Conservation (phyloP, 768 basidiomycete species). For the Filobasidium floriforme region DNA sequence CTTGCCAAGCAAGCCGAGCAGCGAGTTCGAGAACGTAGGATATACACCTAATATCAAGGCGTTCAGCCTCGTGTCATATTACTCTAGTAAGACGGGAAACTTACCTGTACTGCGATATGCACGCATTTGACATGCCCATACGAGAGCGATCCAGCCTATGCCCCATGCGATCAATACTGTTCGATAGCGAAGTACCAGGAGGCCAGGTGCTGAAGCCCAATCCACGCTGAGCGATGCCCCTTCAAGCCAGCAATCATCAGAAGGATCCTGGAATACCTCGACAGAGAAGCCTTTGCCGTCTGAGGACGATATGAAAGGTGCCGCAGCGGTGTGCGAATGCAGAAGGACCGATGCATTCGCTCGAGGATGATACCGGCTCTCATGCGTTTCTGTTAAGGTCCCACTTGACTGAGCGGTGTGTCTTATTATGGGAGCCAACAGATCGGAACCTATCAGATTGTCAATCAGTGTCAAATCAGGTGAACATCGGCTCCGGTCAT, state of each 20-base stretch:
- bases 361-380: slow-evolving; percentile 48
- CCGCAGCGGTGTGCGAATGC: slow-evolving; percentile 30
- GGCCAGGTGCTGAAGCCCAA: slow-evolving; percentile 62
- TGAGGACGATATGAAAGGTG: slow-evolving; percentile 32
- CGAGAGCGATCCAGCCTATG: slow-evolving; percentile 58
- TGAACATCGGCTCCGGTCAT: neutral
- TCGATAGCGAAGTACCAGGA: slow-evolving; percentile 66
- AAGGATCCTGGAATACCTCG: slow-evolving; percentile 30
- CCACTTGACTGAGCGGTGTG: slow-evolving; percentile 5
- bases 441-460: slow-evolving; percentile 3
- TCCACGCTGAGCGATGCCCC: slow-evolving; percentile 58
- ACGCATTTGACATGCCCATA: slow-evolving; percentile 44
- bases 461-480: neutral
- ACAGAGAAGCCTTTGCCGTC: slow-evolving; percentile 23
- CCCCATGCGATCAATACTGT: slow-evolving; percentile 66
- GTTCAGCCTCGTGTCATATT: neutral
- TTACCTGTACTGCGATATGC: slow-evolving; percentile 26
- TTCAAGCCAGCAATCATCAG: slow-evolving; percentile 51
- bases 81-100: neutral
- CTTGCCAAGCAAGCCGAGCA: neutral
- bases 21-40: neutral
- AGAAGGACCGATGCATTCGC: slow-evolving; percentile 27
- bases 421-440: slow-evolving; percentile 25
- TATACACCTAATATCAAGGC: neutral
- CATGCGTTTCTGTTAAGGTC: neutral